phyloP scores from a whole-genome alignment of 768 basidiomycete species.

The Butyriboletus loyo region DNA sequence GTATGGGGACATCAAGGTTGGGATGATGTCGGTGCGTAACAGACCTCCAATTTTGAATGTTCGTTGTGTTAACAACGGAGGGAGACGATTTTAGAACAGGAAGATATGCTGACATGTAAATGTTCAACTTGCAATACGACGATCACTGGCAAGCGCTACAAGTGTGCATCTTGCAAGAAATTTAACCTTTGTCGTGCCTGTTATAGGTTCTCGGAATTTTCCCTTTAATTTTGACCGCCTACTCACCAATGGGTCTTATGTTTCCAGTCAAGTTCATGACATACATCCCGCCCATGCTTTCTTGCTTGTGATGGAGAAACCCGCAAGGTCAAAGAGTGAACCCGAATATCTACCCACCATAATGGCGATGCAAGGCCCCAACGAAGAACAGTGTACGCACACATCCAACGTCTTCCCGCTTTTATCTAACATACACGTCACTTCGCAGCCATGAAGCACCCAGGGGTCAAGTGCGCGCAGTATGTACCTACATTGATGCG shows the following conservation, averaged over 20 bases:
- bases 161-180: constrained; percentile 77
- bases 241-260: background rate
- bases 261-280: constrained; percentile 78
- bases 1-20: constrained; percentile 82
- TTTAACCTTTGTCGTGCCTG: constrained; percentile 82
- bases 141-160: constrained; percentile 67
- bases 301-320: constrained; percentile 70
- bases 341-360: constrained; percentile 31
- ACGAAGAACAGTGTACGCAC: constrained; percentile 61
- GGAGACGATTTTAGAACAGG: constrained; percentile 53
- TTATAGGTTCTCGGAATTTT: constrained; percentile 55
- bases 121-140: constrained; percentile 81
- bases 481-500: constrained; percentile 38
- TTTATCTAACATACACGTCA: constrained; percentile 1
- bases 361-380: constrained; percentile 35
- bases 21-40: constrained; percentile 79
- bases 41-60: background rate
- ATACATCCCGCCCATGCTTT: constrained; percentile 90
- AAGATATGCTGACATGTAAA: constrained; percentile 57
- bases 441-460: constrained; percentile 65
- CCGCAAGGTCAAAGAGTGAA: constrained; percentile 39
- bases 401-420: background rate
- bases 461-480: constrained; percentile 85
- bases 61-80: constrained; percentile 1
- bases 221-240: background rate